phyloP scores from a whole-genome alignment of 1,284 basidiomycete species.

The Trametes pubescens region DNA sequence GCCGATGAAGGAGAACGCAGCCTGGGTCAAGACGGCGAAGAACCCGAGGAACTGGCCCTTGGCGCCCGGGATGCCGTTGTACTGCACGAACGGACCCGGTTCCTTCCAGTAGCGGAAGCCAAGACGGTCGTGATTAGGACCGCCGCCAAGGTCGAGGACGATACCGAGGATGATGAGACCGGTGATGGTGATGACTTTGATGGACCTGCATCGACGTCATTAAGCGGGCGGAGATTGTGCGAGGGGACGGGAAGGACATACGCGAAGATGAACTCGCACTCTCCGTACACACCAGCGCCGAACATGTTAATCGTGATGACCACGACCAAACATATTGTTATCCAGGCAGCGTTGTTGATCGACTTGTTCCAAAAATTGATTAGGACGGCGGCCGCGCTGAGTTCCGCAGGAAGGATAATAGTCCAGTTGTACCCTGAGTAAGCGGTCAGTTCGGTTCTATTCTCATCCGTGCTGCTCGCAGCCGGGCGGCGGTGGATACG shows the following conservation, averaged over 20 bases:
- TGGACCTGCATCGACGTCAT: conserved; percentile 47
- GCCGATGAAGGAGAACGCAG: conserved; percentile 81
- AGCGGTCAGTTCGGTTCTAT: neutral
- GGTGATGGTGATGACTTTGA: conserved; percentile 66
- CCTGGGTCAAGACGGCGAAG: conserved; percentile 61
- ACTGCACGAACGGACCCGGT: conserved; percentile 64
- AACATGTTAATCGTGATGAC: conserved; percentile 74
- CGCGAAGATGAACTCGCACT: conserved; percentile 65
- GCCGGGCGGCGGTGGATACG: conserved; percentile 1
- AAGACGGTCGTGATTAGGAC: conserved; percentile 58
- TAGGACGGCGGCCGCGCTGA: conserved; percentile 70
- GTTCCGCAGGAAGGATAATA: conserved; percentile 64
- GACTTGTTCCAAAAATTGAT: conserved; percentile 68
- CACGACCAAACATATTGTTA: conserved; percentile 67
- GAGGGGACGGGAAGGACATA: conserved; percentile 31
- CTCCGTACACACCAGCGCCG: conserved; percentile 57
- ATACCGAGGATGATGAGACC: conserved; percentile 63
- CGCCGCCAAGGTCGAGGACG: conserved; percentile 67
- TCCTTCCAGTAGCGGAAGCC: conserved; percentile 62
- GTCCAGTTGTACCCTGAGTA: conserved; percentile 60
- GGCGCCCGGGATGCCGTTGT: conserved; percentile 50
- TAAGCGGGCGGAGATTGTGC: neutral
- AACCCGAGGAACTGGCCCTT: conserved; percentile 63
- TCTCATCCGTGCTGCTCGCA: too few species aligned
- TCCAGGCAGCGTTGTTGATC: conserved; percentile 67